A percentile compares a stretch with the other conserved stretches of the same genome.
Conservation (phyloP, 176 grass and related monocot genomes). For the Elaeis guineensis region DNA sequence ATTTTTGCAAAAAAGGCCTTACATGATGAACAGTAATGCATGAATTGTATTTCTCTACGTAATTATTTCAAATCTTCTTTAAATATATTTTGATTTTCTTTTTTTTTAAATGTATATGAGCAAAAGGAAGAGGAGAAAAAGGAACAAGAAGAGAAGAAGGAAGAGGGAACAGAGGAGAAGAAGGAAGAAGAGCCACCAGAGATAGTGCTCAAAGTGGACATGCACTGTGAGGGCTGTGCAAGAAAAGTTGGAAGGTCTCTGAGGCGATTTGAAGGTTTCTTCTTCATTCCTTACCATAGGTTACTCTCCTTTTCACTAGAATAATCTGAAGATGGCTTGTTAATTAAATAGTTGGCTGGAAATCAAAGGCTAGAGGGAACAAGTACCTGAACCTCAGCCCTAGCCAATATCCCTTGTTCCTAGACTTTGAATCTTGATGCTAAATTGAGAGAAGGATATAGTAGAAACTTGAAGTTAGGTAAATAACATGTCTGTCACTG, state of each 20-base stretch:
- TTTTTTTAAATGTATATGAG: background rate
- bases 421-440: too few relatives aligned
- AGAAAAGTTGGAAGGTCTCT: slow-evolving; percentile 52
- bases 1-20: too few relatives aligned
- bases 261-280: slow-evolving; percentile 37
- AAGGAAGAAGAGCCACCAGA: slow-evolving; percentile 33
- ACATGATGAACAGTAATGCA: too few relatives aligned
- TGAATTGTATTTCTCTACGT: too few relatives aligned
- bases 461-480: too few relatives aligned
- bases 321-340: background rate
- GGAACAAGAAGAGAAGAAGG: slow-evolving; percentile 37
- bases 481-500: too few relatives aligned
- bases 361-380: background rate
- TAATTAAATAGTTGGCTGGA: background rate
- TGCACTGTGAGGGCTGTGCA: slow-evolving; percentile 65
- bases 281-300: background rate
- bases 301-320: slow-evolving; percentile 4
- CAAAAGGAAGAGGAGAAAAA: background rate
- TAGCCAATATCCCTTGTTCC: too few relatives aligned
- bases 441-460: too few relatives aligned
- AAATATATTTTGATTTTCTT: too few relatives aligned
- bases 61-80: too few relatives aligned
- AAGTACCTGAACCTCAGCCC: background rate
- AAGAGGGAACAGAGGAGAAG: slow-evolving; percentile 14
- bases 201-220: slow-evolving; percentile 66